phyloP scores from a whole-genome alignment of 2,329 filamentous ascomycete genomes.

The Amylocarpus encephaloides region DNA sequence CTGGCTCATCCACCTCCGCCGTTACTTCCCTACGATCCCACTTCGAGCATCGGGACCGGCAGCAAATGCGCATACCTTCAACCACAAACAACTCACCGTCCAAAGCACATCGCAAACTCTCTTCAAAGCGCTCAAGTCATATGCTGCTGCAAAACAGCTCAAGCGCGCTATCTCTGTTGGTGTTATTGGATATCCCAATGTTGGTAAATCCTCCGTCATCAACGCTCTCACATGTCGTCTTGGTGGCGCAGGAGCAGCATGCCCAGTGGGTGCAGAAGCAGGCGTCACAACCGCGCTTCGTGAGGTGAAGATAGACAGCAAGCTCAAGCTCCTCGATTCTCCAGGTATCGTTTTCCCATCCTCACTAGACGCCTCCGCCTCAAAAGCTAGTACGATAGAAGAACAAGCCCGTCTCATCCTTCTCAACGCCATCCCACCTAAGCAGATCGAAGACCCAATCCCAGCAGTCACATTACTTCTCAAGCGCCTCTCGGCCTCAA shows the following conservation, averaged over 20 bases:
- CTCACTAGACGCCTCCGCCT: conserved; percentile 40
- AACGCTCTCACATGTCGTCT: conserved; percentile 80
- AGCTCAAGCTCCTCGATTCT: conserved; percentile 87
- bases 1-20: conserved; percentile 78
- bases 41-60: conserved; percentile 78
- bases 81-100: conserved; percentile 82
- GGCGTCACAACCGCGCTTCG: conserved; percentile 86
- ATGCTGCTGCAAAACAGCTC: conserved; percentile 72
- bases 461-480: conserved; percentile 83
- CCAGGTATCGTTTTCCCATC: conserved; percentile 92
- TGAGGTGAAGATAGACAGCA: conserved; percentile 89
- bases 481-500: conserved; percentile 66
- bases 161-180: conserved; percentile 88
- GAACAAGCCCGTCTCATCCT: conserved; percentile 81
- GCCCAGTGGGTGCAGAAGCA: conserved; percentile 84
- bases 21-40: conserved; percentile 86
- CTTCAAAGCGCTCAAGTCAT: conserved; percentile 85
- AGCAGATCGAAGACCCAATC: conserved; percentile 87
- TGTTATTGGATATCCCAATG: conserved; percentile 92
- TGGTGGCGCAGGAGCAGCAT: conserved; percentile 63
- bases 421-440: conserved; percentile 85
- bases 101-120: conserved; percentile 79
- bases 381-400: conserved; percentile 54
- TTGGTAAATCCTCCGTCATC: conserved; percentile 94
- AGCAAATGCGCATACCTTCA: conserved; percentile 82